phyloP scores from a whole-genome alignment of 129 eudicot genomes.

The Centrapalus pauciflorus region DNA sequence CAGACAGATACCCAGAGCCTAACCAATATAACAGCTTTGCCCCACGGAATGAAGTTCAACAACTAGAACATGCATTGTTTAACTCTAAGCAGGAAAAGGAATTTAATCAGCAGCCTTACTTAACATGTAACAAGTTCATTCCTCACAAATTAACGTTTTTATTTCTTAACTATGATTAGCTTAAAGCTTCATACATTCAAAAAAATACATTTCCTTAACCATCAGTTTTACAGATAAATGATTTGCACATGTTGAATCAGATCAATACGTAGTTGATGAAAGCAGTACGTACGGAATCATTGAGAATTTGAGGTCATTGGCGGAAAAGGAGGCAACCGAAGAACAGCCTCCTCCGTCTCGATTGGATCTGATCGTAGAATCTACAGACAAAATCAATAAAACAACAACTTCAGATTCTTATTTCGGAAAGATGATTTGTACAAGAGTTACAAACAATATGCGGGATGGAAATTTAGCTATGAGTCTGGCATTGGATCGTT shows the following conservation, averaged over 20 bases:
- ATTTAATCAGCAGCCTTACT: not conserved
- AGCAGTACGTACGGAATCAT: not conserved
- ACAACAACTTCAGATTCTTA: not conserved
- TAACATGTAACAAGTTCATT: not conserved
- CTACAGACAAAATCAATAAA: slow-evolving; percentile 26
- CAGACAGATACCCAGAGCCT: too few species aligned
- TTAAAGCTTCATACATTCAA: too few species aligned
- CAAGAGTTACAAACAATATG: too few species aligned
- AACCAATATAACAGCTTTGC: too few species aligned
- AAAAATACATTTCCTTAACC: too few species aligned
- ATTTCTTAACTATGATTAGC: not conserved
- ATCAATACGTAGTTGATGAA: not conserved
- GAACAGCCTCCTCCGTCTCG: slow-evolving; percentile 88
- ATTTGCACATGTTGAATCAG: too few species aligned
- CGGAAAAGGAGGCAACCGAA: slow-evolving; percentile 76
- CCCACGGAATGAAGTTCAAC: not conserved
- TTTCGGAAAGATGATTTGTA: too few species aligned
- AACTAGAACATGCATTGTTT: not conserved
- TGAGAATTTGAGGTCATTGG: slow-evolving; percentile 14
- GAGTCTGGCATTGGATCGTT: not conserved
- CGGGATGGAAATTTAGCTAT: not conserved
- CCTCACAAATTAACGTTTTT: not conserved
- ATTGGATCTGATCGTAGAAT: slow-evolving; percentile 78
- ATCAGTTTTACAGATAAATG: too few species aligned
- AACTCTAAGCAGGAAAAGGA: not conserved